Base-by-base conservation (phyloP, 2,329 filamentous ascomycete genomes). In the Trichoderma endophyticum region DNA sequence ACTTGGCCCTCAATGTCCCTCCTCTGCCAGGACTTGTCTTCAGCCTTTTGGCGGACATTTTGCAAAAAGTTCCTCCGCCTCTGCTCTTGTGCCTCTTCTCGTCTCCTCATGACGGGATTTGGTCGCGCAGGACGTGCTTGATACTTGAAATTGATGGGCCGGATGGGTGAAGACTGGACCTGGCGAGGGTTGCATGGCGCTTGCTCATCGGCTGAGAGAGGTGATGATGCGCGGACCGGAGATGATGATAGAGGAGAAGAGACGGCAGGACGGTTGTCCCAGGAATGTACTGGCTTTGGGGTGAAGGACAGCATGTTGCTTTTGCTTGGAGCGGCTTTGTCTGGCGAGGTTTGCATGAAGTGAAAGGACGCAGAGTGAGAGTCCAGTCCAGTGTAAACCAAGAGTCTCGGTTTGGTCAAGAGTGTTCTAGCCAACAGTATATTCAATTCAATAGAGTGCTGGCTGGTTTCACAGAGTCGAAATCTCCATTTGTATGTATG, bases 21-120 rank as follows among this genome's bases (percentile, higher is more conserved):
- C 66, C 86, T 83, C 76, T 87, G 84, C 86, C 89, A 91, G 26
- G 83, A 82, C 76, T 83, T 86, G 32, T 92, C 88, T 56, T 91
- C 88, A 3, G 85, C 83, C 54, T 87, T 86, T 76, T 89, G 86
- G 72, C 88, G 84, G 21, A 92, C 89, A 66, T 86, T 92, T 77
- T 90, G 88, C 72, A 95, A 82, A 76, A 95, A 95, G 71, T 92
- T 83, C 36, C 88, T 87, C 61, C 92, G 84, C 71, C 93, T 84
- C 69, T 87, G 84, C 78, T 93, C 90, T 70, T 90, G 88, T 0
- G 85, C 84, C 21, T 88, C 88, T 78, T 94, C 88, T 65, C 88
- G 85, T 73, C 82, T 87, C 74, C 87, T 86, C 21, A 90, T 81
- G 7, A 92, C 76, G 0, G 91, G 92, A 73, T 92, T 93, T 43